Evolutionary conservation across 2,329 filamentous ascomycete genomes (phyloP).

Genomic region (Claviceps sorghi): DNA sequence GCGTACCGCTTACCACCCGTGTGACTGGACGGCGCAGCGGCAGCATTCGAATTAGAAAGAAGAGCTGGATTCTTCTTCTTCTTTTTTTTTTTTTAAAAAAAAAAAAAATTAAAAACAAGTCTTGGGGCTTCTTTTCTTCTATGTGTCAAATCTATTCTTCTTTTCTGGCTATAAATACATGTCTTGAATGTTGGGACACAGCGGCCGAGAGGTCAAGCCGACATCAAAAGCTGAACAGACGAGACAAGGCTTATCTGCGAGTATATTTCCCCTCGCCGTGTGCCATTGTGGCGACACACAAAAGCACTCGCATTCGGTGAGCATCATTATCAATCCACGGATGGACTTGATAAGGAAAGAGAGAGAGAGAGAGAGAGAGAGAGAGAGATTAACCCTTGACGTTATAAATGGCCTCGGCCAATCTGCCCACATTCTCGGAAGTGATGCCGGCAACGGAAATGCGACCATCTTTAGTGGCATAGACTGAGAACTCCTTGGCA

Average conservation of each 20-base stretch:
- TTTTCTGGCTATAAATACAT: constrained; percentile 1
- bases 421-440: constrained; percentile 59
- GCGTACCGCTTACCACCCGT: background rate
- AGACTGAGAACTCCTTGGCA: constrained; percentile 92
- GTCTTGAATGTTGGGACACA: background rate
- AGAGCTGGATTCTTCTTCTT: background rate
- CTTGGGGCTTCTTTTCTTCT: background rate
- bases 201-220: background rate
- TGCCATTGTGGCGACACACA: too few relatives aligned
- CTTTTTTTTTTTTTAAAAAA: background rate
- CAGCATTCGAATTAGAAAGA: background rate
- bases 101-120: background rate
- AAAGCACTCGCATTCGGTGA: background rate
- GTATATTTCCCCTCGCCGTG: background rate
- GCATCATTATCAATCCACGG: background rate
- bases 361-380: background rate
- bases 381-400: constrained; percentile 49
- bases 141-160: background rate
- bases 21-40: background rate
- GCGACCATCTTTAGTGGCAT: constrained; percentile 84
- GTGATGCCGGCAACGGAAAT: constrained; percentile 82
- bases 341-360: background rate
- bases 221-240: background rate
- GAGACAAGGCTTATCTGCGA: background rate
- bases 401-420: constrained; percentile 74